Evolutionary conservation across 768 basidiomycete genomes (phyloP), one percentile per base, ranked within the genome.

Genomic region (Suillus hirtellus): DNA sequence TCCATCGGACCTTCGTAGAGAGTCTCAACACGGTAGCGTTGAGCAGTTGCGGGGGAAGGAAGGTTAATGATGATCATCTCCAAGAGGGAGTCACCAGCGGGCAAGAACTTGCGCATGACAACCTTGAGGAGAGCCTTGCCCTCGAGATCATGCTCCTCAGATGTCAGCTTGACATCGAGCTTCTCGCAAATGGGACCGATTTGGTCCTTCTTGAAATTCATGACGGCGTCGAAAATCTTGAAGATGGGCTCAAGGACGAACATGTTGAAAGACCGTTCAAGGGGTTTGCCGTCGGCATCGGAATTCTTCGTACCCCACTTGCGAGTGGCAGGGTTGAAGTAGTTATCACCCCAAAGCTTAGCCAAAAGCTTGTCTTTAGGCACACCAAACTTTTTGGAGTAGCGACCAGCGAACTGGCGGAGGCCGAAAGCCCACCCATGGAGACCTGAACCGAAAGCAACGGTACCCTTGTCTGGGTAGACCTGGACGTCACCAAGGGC

Each of bases 21-120:
- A 69, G 97, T 99, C 85, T 99, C 95, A 62, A 97, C 96, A 86
- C 97, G 96, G 81, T 99, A 99, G 61, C 90, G 87, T 80, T 99
- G 97, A 66, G 97, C 97, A 66, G 96, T 99, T 63, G 88, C 89
- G 63, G 96, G 96, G 27, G 97, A 99, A 52, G 97, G 96, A 68
- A 99, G 89, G 82, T 98, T 94, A 80, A 99, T 93, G 84, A 98
- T 95, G 79, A 98, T 98, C 97, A 99, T 99, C 86, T 99, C 97
- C 81, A 99, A 77, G 70, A 99, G 89, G 53, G 96, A 90, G 80
- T 99, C 97, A 73, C 97, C 97, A 67, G 97, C 97, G 74, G 97
- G 97, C 69, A 99, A 84, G 92, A 99, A 99, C 81, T 97, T 97
- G 80, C 95, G 91, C 97, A 99, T 99, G 79, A 99, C 78, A 70